Conservation (phyloP, 495 filamentous ascomycete species). For the Jackrogersella minutella region DNA sequence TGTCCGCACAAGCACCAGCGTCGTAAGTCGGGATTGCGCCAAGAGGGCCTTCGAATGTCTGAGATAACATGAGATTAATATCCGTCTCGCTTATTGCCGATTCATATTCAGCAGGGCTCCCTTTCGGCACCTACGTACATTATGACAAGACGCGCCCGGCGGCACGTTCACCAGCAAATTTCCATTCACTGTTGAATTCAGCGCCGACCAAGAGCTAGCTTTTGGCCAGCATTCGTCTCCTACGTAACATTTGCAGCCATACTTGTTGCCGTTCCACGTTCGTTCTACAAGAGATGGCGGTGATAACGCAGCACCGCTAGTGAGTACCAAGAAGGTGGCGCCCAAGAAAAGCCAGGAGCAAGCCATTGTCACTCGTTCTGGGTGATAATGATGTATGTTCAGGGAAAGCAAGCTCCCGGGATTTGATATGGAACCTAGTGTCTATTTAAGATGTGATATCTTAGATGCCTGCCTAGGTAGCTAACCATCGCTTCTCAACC, state of each 20-base stretch:
- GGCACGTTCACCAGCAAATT: slow-evolving; percentile 51
- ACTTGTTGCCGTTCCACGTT: slow-evolving; percentile 43
- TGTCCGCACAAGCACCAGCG: slow-evolving; percentile 46
- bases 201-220: slow-evolving; percentile 39
- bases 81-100: background rate
- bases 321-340: slow-evolving; percentile 6
- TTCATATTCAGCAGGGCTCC: background rate
- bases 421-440: background rate
- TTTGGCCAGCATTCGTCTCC: slow-evolving; percentile 56
- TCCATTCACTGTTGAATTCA: slow-evolving; percentile 53
- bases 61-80: background rate
- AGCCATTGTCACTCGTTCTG: slow-evolving; percentile 22
- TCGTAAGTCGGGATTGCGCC: slow-evolving; percentile 51
- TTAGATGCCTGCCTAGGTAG: background rate
- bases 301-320: slow-evolving; percentile 4
- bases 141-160: slow-evolving; percentile 51
- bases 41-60: slow-evolving; percentile 49
- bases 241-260: slow-evolving; percentile 55
- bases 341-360: slow-evolving; percentile 15
- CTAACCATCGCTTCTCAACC: background rate
- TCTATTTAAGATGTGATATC: slow-evolving; percentile 8
- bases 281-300: slow-evolving; percentile 33
- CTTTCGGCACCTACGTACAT: slow-evolving; percentile 27
- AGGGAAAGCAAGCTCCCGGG: background rate
- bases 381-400: background rate